Percentiles rank a stretch among this genome's conserved stretches.
phyloP scores from a whole-genome alignment of 2,329 filamentous ascomycete species.

The Lecanosticta acicola region DNA sequence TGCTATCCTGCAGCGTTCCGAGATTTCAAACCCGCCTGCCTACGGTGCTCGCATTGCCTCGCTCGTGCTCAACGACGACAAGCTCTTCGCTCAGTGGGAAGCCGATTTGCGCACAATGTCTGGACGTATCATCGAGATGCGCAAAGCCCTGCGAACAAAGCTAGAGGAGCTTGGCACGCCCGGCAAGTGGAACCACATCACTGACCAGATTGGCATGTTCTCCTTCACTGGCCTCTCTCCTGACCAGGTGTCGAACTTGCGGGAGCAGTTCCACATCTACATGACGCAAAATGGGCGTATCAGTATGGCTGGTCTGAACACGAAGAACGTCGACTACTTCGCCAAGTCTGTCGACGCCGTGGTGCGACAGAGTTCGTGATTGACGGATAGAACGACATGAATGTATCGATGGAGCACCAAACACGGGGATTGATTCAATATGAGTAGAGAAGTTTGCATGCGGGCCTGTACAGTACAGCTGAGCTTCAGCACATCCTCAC shows the following conservation, averaged over 20 bases:
- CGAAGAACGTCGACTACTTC: constrained; percentile 86
- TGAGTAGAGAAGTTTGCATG: background rate
- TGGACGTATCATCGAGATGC: constrained; percentile 90
- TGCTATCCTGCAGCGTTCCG: constrained; percentile 87
- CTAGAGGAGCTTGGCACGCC: constrained; percentile 82
- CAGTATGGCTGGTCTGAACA: constrained; percentile 96
- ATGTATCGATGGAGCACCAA: too few relatives aligned
- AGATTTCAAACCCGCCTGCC: constrained; percentile 94
- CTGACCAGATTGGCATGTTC: constrained; percentile 99
- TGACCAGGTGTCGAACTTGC: constrained; percentile 65
- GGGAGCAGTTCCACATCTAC: constrained; percentile 69
- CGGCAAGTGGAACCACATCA: constrained; percentile 94
- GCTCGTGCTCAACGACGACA: constrained; percentile 73
- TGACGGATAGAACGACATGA: background rate
- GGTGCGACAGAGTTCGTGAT: constrained; percentile 51
- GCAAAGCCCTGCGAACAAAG: constrained; percentile 67
- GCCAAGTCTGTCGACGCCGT: constrained; percentile 83
- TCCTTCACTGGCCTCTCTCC: constrained; percentile 79
- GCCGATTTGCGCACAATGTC: constrained; percentile 89
- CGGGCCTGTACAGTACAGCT: constrained; percentile 1
- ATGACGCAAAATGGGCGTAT: constrained; percentile 98
- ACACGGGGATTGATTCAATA: background rate
- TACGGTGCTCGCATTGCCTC: constrained; percentile 89
- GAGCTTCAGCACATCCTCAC: background rate
- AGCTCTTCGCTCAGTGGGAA: constrained; percentile 86